phyloP scores from a whole-genome alignment of 1,284 basidiomycete genomes.

The Meripilus lineatus region DNA sequence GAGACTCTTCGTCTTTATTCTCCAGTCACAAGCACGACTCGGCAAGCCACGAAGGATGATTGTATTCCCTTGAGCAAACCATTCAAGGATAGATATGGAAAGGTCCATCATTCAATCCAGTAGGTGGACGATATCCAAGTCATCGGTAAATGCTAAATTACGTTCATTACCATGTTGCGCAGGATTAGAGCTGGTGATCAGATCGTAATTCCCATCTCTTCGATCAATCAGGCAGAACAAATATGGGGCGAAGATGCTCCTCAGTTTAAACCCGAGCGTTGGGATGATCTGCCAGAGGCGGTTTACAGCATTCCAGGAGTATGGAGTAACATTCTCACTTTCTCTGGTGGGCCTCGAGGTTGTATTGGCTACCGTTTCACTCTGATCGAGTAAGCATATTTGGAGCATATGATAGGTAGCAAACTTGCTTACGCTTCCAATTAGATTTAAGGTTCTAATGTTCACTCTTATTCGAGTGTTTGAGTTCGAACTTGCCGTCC shows the following conservation, averaged over 20 bases:
- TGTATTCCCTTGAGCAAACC: constrained; percentile 29
- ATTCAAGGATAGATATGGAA: constrained; percentile 25
- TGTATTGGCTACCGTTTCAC: constrained; percentile 73
- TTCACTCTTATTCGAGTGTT: constrained; percentile 55
- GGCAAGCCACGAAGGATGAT: constrained; percentile 49
- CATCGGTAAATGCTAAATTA: not conserved
- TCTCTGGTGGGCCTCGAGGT: constrained; percentile 53
- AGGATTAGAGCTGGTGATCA: constrained; percentile 36
- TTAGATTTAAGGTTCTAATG: constrained; percentile 51
- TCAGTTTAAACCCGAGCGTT: constrained; percentile 57
- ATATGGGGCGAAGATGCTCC: constrained; percentile 53
- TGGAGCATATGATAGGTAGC: not conserved
- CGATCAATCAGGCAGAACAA: constrained; percentile 39
- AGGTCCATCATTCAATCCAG: constrained; percentile 22
- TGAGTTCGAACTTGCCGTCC: constrained; percentile 47
- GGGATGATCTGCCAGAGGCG: constrained; percentile 44
- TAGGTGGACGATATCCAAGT: constrained; percentile 8
- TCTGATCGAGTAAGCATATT: constrained; percentile 47
- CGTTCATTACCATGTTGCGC: not conserved
- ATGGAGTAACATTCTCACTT: constrained; percentile 55
- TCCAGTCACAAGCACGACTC: constrained; percentile 52
- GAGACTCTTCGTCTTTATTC: constrained; percentile 65
- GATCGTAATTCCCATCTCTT: constrained; percentile 42
- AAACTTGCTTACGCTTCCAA: constrained; percentile 37
- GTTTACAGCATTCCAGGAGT: constrained; percentile 48